Evolutionary conservation across 495 filamentous ascomycete genomes (phyloP), one percentile per base, ranked within the genome.

Genomic region (Penicillium fimorum): DNA sequence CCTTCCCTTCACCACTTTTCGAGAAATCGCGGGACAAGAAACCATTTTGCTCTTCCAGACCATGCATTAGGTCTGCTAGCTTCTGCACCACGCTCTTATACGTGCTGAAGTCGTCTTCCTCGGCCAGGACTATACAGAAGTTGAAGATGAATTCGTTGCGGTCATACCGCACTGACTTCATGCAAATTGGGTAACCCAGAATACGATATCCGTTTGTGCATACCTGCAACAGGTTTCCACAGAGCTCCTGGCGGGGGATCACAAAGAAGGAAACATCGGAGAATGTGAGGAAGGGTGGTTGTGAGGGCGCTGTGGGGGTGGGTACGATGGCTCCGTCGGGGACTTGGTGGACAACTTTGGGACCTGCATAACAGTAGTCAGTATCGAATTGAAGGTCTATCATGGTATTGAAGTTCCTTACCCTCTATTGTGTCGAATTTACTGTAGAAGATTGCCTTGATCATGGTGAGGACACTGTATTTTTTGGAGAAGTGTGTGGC

Each of bases 101-200:
- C 37, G 75, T 79, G 59, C 78, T 79, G 58, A 82, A 82, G 56
- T 89, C 85, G 6, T 75, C 78, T 63, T 87, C 84, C 55, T 87
- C 87, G 45, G 85, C 82, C 40, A 98, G 76, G 15, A 98, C 90
- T 20, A 97, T 69, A 47, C 89, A 89, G 62, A 97, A 96, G 68
- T 97, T 97, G 83, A 97, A 98, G 66, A 96, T 95, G 74, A 95
- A 97, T 68, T 96, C 89, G 73, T 97, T 98, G 50, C 94, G 88
- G 52, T 87, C 81, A 68, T 98, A 93, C 43, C 80, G 80, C 25
- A 79, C 76, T 43, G 87, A 83, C 8, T 82, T 83, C 71, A 97
- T 90, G 69, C 89, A 92, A 35, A 97, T 87, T 1, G 94, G 94
- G 63, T 92, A 91, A 10, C 91, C 89, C 22, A 97, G 82, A 51